Evolutionary conservation across 73 alveolate genomes (phyloP), one percentile per base, ranked within the genome.

Genomic region (Paramecium tetraurelia): DNA sequence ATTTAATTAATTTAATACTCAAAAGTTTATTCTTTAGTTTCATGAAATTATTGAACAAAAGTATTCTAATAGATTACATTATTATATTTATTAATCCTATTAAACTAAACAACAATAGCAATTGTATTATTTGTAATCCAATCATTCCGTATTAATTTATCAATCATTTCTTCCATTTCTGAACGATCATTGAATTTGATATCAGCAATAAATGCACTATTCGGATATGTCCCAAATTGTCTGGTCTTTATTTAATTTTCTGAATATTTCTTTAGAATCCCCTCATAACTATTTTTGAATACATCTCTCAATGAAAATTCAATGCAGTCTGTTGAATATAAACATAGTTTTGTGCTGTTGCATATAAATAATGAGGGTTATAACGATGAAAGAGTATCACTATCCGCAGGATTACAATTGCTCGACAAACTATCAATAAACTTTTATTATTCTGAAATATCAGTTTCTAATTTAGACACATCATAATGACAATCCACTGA

Each of bases 121-220:
- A 48, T 44, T 2, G 90, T 80, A 44, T 33, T 80, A 80, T 80
- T 80, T 0, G 75, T 41, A 27, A 80, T 48, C 90, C 90, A 80
- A 44, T 80, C 57, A 48, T 80, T 80, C 0, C 16, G 46, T 5
- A 44, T 44, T 46, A 80, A 44, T 41, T 80, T 80, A 21, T 21
- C 20, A 10, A 80, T 8, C 36, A 16, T 44, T 24, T 44, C 7
- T 48, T 40, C 43, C 46, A 80, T 31, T 22, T 80, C 90, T 80
- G 43, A 53, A 22, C 75, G 33, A 21, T 40, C 7, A 31, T 27
- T 63, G 16, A 80, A 80, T 20, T 24, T 80, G 4, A 80, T 46
- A 41, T 80, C 43, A 12, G 76, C 90, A 14, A 80, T 80, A 48
- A 31, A 80, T 18, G 63, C 90, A 10, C n/a, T 9, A 18, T 21